A percentile compares a stretch with the other conserved stretches of the same genome.
phyloP scores from a whole-genome alignment of 2,329 filamentous ascomycete species.

The Colletotrichum higginsianum region DNA sequence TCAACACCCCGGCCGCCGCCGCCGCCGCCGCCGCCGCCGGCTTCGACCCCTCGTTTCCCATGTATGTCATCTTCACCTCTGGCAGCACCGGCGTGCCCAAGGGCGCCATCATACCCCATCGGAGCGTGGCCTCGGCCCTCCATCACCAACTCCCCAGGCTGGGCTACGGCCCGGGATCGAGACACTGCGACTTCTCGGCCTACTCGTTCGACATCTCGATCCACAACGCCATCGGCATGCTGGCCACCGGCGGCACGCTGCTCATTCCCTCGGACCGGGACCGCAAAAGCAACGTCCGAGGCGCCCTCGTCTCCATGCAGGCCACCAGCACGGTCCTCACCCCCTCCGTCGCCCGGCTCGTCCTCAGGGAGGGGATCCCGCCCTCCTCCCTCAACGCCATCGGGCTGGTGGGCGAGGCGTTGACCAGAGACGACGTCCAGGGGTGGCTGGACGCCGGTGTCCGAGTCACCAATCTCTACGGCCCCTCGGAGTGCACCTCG shows the following conservation, averaged over 20 bases:
- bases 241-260: neutral
- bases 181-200: conserved; percentile 49
- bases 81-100: conserved; percentile 6
- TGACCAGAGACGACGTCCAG: neutral
- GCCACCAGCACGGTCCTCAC: neutral
- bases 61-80: conserved; percentile 5
- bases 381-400: neutral
- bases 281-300: neutral
- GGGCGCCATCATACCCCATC: conserved; percentile 1
- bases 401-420: neutral
- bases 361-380: neutral
- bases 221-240: conserved; percentile 5
- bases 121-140: neutral
- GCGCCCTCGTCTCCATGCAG: neutral
- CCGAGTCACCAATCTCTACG: neutral
- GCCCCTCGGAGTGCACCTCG: conserved; percentile 8
- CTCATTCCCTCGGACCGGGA: neutral
- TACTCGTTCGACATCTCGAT: conserved; percentile 52
- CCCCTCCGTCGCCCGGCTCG: neutral
- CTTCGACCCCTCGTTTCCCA: neutral
- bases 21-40: too few relatives aligned
- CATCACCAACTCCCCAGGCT: neutral
- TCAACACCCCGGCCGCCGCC: neutral
- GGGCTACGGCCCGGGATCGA: neutral
- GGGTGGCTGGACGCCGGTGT: neutral